Evolutionary conservation across 148 eudicot genomes (phyloP).

Genomic region (Linanthus parryae): DNA sequence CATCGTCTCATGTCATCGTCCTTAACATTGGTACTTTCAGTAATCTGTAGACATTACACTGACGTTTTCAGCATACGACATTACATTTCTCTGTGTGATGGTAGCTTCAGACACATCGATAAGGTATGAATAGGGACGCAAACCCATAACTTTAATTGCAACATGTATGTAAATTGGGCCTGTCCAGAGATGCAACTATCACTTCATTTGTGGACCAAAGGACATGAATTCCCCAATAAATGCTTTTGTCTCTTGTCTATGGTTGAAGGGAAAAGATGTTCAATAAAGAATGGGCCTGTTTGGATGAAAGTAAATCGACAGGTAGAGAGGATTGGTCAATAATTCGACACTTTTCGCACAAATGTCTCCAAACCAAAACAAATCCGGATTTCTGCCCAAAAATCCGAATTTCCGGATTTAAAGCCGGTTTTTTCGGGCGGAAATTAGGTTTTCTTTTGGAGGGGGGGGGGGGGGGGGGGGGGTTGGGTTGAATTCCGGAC

Average conservation of each 20-base stretch:
- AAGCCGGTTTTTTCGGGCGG: not conserved
- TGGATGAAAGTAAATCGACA: not conserved
- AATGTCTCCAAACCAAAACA: not conserved
- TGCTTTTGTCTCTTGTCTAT: slow-evolving; percentile 2
- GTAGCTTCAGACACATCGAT: not conserved
- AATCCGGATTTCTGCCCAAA: not conserved
- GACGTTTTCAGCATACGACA: not conserved
- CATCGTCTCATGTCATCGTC: no score
- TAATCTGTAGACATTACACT: not conserved
- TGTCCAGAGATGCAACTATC: no score
- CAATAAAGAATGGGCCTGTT: no score
- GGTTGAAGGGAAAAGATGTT: not conserved
- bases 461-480: no score
- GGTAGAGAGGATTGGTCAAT: no score
- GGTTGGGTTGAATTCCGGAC: no score
- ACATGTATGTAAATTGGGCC: not conserved
- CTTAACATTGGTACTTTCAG: not conserved
- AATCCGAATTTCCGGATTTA: not conserved
- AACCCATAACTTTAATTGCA: not conserved
- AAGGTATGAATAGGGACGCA: not conserved
- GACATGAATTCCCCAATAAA: slow-evolving; percentile 8
- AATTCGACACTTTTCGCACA: not conserved
- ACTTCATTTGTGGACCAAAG: slow-evolving; percentile 1
- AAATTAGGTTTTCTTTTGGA: no score
- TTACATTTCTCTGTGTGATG: not conserved